Conservation (phyloP, 176 grass and related monocot species). For the Triticum urartu region DNA sequence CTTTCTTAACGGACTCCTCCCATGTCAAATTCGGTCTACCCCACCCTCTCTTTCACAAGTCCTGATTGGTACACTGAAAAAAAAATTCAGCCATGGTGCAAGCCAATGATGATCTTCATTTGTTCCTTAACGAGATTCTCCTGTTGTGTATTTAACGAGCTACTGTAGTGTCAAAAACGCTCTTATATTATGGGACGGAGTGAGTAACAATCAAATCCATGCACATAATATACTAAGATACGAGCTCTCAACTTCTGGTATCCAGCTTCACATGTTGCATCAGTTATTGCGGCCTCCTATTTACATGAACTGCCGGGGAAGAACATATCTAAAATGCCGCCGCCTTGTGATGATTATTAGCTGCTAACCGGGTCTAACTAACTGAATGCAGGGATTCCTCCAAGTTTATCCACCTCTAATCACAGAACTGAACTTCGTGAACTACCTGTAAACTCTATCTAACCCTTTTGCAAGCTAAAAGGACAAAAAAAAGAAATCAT, state of each 20-base stretch:
- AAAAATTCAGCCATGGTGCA: background rate
- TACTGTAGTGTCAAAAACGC: no score
- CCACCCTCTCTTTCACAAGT: no score
- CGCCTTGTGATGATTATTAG: background rate
- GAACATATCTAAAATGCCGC: background rate
- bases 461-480: no score
- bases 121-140: background rate
- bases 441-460: background rate
- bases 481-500: no score
- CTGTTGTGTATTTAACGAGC: background rate
- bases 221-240: background rate
- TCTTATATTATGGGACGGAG: no score
- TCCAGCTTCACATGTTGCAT: conserved; percentile 13
- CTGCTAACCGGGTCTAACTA: background rate
- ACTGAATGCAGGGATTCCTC: conserved; percentile 1
- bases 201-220: background rate
- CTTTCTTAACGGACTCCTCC: no score
- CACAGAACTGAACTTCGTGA: background rate
- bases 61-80: background rate
- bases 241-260: conserved; percentile 5
- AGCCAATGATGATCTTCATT: background rate
- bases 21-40: no score
- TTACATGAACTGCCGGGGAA: background rate
- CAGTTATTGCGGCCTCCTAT: conserved; percentile 25
- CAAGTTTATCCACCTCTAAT: background rate